Percentiles rank a stretch among this genome's conserved stretches.
phyloP scores from a whole-genome alignment of 805 yeast genomes.

The Ogataea pini region DNA sequence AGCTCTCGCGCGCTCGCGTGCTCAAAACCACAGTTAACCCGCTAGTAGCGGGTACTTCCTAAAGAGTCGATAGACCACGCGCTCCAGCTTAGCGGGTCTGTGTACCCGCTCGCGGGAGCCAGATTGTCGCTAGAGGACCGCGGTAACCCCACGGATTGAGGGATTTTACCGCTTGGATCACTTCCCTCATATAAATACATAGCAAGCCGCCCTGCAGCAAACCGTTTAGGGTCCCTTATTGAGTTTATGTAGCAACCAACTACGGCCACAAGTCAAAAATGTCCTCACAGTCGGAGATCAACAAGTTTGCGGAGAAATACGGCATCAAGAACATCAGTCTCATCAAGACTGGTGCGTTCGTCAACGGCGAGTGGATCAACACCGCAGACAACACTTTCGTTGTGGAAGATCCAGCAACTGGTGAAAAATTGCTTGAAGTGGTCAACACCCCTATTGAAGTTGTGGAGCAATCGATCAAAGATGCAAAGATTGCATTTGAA shows the following conservation, averaged over 20 bases:
- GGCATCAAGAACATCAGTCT: slow-evolving; percentile 49
- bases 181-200: background rate
- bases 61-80: background rate
- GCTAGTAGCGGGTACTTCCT: slow-evolving; percentile 2
- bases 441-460: slow-evolving; percentile 54
- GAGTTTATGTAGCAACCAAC: background rate
- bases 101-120: slow-evolving; percentile 6
- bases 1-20: background rate
- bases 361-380: slow-evolving; percentile 74
- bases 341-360: slow-evolving; percentile 57
- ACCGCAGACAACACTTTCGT: slow-evolving; percentile 49
- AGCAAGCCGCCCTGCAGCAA: slow-evolving; percentile 1
- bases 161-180: background rate
- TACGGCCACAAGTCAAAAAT: slow-evolving; percentile 12
- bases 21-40: background rate
- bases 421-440: slow-evolving; percentile 51
- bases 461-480: slow-evolving; percentile 52
- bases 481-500: slow-evolving; percentile 55
- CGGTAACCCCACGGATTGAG: background rate
- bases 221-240: background rate
- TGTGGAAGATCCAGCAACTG: slow-evolving; percentile 77
- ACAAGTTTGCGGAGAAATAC: slow-evolving; percentile 32
- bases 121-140: background rate
- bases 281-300: slow-evolving; percentile 30
- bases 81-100: slow-evolving; percentile 5